phyloP scores from a whole-genome alignment of 2,329 filamentous ascomycete species.

The Colletotrichum karsti region DNA sequence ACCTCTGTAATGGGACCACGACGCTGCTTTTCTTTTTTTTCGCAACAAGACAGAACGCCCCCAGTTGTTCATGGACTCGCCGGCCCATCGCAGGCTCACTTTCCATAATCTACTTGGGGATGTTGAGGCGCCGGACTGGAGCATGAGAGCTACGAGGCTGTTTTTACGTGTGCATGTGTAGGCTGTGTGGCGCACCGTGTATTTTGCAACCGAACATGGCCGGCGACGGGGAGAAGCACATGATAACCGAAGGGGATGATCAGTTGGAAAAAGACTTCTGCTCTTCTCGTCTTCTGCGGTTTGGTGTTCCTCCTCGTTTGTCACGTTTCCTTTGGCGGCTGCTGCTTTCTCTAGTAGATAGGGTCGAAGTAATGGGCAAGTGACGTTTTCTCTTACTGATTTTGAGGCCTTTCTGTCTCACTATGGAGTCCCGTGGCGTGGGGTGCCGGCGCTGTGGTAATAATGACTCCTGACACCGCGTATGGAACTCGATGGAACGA shows the following conservation, averaged over 20 bases:
- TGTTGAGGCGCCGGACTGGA: not conserved
- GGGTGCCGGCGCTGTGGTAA: too few relatives aligned
- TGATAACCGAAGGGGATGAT: not conserved
- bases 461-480: too few relatives aligned
- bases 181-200: slow-evolving; percentile 12
- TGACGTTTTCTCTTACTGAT: slow-evolving; percentile 11
- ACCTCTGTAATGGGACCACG: slow-evolving; percentile 28
- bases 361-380: slow-evolving; percentile 27
- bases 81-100: not conserved
- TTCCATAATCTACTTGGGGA: not conserved
- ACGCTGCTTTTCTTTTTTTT: slow-evolving; percentile 10
- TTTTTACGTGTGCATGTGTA: slow-evolving; percentile 9
- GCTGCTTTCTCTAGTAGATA: slow-evolving; percentile 25
- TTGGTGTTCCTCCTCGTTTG: not conserved
- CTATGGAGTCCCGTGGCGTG: too few relatives aligned
- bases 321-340: slow-evolving; percentile 2
- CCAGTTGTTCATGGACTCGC: not conserved
- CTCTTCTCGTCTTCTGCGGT: not conserved
- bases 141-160: not conserved
- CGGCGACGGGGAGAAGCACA: not conserved
- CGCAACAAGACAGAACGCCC: not conserved
- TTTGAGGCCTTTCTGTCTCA: not conserved
- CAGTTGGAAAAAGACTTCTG: not conserved
- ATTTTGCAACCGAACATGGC: slow-evolving; percentile 19
- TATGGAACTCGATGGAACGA: too few relatives aligned